Base-by-base conservation (phyloP, 2,329 filamentous ascomycete genomes). In the Didymella pinodella region DNA sequence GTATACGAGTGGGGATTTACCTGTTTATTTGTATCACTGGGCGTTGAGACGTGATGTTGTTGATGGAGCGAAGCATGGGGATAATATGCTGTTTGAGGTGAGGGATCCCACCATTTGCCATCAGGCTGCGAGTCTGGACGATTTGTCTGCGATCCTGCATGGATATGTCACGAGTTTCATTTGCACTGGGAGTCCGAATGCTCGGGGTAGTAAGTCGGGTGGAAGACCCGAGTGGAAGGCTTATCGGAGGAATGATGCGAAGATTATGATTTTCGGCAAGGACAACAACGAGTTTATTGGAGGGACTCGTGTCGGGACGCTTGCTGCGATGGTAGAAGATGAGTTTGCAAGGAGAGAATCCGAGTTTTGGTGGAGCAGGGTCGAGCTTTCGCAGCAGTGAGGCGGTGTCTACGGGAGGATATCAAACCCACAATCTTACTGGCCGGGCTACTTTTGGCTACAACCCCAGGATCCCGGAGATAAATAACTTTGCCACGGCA, bases 311-410 rank as follows among this genome's bases (percentile, higher is more conserved):
- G 41, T 54, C 3, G 57, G 48, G 16, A 63, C 53, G 2, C 76
- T 82, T 1, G 83, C 81, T 0, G 69, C 79, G 54, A 74, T 82
- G 53, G 62, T 74, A 49, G 54, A 70, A 81, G 75, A 84, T 78
- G 22, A 72, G 4, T 77, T 77, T 59, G 83, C 85, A 59, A 75
- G 74, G 52, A 72, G 79, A 49, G 81, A 85, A 67, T 87, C 84
- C 65, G 72, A 76, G 12, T 90, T 86, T 71, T 90, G 88, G 88
- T 88, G 85, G 84, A 78, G 79, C 12, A 81, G 82, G 59, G 81
- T 65, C 5, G 61, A 64, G 10, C 11, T 65, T 29, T 65, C 61
- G 26, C 63, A 65, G 83, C 20, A 73, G 78, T 56, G 16, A 25
- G 12, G 2, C 3, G 11, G 7, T 3, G 38, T 22, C 18, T 22